Base-by-base conservation (phyloP, 768 basidiomycete genomes). In the Cyclocybe aegerita region DNA sequence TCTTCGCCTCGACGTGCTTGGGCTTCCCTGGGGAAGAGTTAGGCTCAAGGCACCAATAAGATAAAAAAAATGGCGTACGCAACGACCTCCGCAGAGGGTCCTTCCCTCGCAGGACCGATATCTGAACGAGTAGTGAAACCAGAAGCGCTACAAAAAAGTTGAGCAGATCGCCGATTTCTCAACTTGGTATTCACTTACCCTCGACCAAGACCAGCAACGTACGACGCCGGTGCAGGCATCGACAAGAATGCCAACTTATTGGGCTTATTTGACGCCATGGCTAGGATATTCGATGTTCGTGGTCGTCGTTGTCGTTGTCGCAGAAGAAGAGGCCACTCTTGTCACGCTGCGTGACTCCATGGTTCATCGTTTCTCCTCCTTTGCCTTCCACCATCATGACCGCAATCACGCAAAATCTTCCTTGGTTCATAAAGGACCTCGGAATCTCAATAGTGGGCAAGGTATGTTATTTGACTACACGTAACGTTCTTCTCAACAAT, bases 111-210 rank as follows among this genome's bases (percentile, higher is more conserved):
- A 33, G 97, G 97, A 64, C 97, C 97, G 52, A 99, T 98, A 84
- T 98, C 97, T 37, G 93, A 96, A 42, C 95, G 88, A 5, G 96
- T 98, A 0, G 96, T 98, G 71, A 98, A 98, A 51, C 94, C 94
- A 40, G 94, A 96, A 43, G 94, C 94, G 71, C 93, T 94, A 56
- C 16, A 51, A 62, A 48, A 50, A 35, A 46, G 38, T 23, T 9
- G 29, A 12, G 14, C 6, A 46, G 17, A 36, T 33, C 16, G 49
- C 39, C n/a, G 16, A n/a, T 43, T 40, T 29, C 11, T 31, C 47
- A 30, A 36, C 12, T 4, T 5, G 7, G 12, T 40, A 46, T 23
- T 23, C 23, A 72, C 88, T 52, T 59, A 94, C 89, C 94, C 96
- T 77, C 95, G 85, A 70, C 96, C 95, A 31, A 98, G 86, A 87